Conservation (phyloP, 768 basidiomycete species). For the Clitopilus hobsonii region DNA sequence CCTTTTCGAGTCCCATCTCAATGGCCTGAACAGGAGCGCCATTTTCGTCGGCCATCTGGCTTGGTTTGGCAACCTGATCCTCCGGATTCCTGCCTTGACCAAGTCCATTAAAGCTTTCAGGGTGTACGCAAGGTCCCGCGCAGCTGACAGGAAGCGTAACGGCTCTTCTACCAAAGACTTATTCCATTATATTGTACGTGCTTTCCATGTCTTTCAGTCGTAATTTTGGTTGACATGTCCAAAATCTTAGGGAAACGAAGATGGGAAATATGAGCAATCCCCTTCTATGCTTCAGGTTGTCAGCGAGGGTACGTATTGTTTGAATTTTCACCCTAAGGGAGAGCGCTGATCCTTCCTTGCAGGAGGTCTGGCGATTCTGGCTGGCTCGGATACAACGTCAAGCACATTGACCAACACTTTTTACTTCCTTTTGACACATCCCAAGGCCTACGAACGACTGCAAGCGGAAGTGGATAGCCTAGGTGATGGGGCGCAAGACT, state of each 20-base stretch:
- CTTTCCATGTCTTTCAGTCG: background rate
- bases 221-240: too few relatives aligned
- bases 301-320: constrained; percentile 6
- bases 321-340: background rate
- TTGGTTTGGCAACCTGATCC: background rate
- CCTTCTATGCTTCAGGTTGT: constrained; percentile 12
- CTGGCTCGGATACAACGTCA: constrained; percentile 15
- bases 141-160: constrained; percentile 17
- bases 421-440: constrained; percentile 12
- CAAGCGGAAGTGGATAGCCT: constrained; percentile 6
- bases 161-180: constrained; percentile 13
- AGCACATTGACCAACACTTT: constrained; percentile 13
- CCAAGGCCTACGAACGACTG: constrained; percentile 9
- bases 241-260: constrained; percentile 14
- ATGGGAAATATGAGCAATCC: constrained; percentile 9
- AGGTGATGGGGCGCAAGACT: background rate
- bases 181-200: constrained; percentile 15
- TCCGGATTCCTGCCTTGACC: background rate
- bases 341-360: background rate
- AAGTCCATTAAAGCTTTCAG: background rate
- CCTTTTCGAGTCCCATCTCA: background rate
- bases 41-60: background rate
- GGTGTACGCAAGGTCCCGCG: background rate
- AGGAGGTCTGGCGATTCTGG: constrained; percentile 8
- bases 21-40: background rate